These are phyloP conservation scores for Torulaspora microellipsoides DNA, from an alignment of 805 yeast species.

Conservation along the genomic window DNA sequence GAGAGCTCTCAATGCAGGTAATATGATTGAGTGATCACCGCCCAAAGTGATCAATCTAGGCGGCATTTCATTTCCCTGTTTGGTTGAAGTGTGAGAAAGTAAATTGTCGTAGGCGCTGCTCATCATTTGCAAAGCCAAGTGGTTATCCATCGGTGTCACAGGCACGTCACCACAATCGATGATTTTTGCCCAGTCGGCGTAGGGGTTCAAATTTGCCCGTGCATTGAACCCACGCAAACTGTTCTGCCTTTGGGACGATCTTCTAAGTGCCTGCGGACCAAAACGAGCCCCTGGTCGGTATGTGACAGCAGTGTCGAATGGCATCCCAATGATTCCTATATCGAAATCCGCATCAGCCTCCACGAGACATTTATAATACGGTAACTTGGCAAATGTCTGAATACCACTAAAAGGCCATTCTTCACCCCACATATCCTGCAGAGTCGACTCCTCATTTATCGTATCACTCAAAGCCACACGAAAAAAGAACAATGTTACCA, in stretches of 20 bases:
- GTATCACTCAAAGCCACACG: too few relatives aligned
- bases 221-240: conserved; percentile 65
- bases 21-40: conserved; percentile 75
- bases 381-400: conserved; percentile 71
- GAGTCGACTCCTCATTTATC: too few relatives aligned
- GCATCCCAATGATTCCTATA: conserved; percentile 71
- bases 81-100: conserved; percentile 32
- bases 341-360: conserved; percentile 50
- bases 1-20: conserved; percentile 68
- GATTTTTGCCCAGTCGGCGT: conserved; percentile 47
- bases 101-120: conserved; percentile 55
- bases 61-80: conserved; percentile 30
- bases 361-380: conserved; percentile 53
- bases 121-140: conserved; percentile 59
- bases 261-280: conserved; percentile 70
- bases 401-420: conserved; percentile 70
- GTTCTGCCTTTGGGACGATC: conserved; percentile 68
- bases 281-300: conserved; percentile 80
- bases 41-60: conserved; percentile 72
- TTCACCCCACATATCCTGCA: conserved; percentile 49
- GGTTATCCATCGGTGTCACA: conserved; percentile 63
- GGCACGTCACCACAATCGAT: conserved; percentile 70
- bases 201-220: conserved; percentile 60
- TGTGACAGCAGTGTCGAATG: conserved; percentile 78
- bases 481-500: too few relatives aligned